These are phyloP conservation scores for Paramecium sexaurelia DNA, from an alignment of 73 alveolate genomes.

Conservation along the genomic window DNA sequence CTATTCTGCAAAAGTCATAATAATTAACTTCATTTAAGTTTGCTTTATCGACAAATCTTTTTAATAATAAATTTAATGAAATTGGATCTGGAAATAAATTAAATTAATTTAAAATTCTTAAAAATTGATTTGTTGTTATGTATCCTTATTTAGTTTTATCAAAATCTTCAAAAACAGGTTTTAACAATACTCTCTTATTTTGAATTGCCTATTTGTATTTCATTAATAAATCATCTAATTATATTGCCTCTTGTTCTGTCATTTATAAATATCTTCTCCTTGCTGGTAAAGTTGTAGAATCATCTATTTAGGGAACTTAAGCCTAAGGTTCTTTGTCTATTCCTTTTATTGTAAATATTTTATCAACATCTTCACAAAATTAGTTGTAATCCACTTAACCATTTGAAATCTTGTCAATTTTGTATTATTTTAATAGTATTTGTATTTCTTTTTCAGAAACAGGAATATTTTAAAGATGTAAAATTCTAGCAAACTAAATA, in stretches of 20 bases:
- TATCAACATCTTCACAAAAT: slow-evolving; percentile 81
- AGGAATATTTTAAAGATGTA: slow-evolving; percentile 81
- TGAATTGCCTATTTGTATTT: slow-evolving; percentile 76
- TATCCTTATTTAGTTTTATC: slow-evolving; percentile 87
- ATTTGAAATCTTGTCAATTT: slow-evolving; percentile 71
- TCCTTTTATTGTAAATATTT: slow-evolving; percentile 83
- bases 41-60: slow-evolving; percentile 91
- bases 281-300: slow-evolving; percentile 74
- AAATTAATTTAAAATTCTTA: slow-evolving; percentile 84
- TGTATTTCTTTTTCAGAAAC: slow-evolving; percentile 87
- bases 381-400: slow-evolving; percentile 76
- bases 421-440: slow-evolving; percentile 73
- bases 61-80: slow-evolving; percentile 74
- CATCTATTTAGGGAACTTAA: slow-evolving; percentile 72
- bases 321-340: slow-evolving; percentile 84
- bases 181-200: slow-evolving; percentile 78
- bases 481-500: slow-evolving; percentile 81
- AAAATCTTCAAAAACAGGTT: slow-evolving; percentile 89
- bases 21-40: slow-evolving; percentile 91
- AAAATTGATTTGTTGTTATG: slow-evolving; percentile 84
- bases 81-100: slow-evolving; percentile 79
- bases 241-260: slow-evolving; percentile 74
- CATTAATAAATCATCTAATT: slow-evolving; percentile 68
- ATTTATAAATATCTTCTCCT: slow-evolving; percentile 79
- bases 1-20: slow-evolving; percentile 87